Base-by-base conservation (phyloP, 768 basidiomycete species). In the Lentinula sp. region DNA sequence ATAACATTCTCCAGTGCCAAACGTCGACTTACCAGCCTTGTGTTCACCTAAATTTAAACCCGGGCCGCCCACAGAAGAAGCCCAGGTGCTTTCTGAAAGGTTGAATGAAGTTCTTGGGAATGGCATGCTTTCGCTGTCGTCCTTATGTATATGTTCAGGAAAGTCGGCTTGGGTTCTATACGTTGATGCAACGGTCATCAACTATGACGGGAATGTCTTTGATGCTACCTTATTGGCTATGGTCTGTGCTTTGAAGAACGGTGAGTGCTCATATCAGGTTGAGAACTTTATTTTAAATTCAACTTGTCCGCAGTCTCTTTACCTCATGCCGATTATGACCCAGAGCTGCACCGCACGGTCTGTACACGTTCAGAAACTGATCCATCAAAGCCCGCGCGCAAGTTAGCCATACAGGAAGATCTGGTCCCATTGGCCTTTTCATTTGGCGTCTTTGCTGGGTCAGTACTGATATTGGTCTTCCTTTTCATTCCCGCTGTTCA, bases 181-280 rank as follows among this genome's bases (percentile, higher is more conserved):
- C 68, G 81, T 98, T 65, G 97, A 99, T 65, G 85, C 91, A 32
- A 91, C 89, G 0, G 98, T 96, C 70, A 92, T 99, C 65, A 98
- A 97, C 74, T 97, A 96, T 69, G 95, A 98, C 70, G 97, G 97
- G 5, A 98, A 98, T 68, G 89, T 82, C 1, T 93, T 95, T 62
- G 97, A 99, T 65, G 93, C 97, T 0, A 82, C 92, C 0, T 78
- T 98, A 9, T 70, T 98, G 21, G 93, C 93, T 0, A 90, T 95
- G 79, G 84, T 94, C 53, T 86, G 89, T 8, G 95, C 96, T 5
- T 75, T 98, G 48, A 82, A 78, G 70, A 93, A 94, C 63, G 89
- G 95, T 96, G 66, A 53, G 90, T 76, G 1, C 37, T 55, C 46
- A 35, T 13, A 59, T 59, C 32, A 35, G 9, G 37, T 32, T 15